Conservation (phyloP, 1,284 basidiomycete species). For the Ustilago hordei region DNA sequence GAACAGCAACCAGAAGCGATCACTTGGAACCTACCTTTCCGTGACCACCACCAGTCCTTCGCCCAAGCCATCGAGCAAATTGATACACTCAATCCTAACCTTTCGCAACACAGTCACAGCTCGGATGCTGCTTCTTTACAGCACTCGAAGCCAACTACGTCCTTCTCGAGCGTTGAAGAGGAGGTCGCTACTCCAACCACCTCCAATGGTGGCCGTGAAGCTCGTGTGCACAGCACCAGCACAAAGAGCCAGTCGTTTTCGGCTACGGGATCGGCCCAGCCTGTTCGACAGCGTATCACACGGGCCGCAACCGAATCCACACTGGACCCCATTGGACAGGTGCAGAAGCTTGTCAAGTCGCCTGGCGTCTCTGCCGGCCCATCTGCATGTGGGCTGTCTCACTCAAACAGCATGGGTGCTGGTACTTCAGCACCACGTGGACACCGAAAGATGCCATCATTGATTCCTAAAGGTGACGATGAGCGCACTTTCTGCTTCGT, state of each 20-base stretch:
- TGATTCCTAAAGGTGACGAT: conserved; percentile 39
- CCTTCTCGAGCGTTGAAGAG: background rate
- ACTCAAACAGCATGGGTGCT: conserved; percentile 19
- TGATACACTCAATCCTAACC: conserved; percentile 7
- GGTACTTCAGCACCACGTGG: background rate
- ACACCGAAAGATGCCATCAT: conserved; percentile 27
- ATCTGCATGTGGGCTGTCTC: conserved; percentile 3
- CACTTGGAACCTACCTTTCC: conserved; percentile 34
- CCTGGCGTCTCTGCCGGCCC: background rate
- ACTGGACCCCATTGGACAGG: conserved; percentile 9
- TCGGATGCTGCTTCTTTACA: conserved; percentile 16
- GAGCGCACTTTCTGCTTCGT: conserved; percentile 45
- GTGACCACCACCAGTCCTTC: conserved; percentile 32
- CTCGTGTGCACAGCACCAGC: background rate
- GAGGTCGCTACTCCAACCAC: conserved; percentile 14
- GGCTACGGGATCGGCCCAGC: conserved; percentile 1
- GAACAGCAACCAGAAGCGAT: conserved; percentile 14
- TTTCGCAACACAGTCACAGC: conserved; percentile 25
- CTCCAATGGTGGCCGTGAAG: background rate
- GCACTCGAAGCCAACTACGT: conserved; percentile 4
- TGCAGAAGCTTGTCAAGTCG: conserved; percentile 1
- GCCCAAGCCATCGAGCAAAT: conserved; percentile 29
- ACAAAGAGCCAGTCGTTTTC: conserved; percentile 41
- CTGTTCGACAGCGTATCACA: conserved; percentile 26
- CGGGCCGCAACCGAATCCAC: conserved; percentile 38